Conservation (phyloP, 805 yeast species). For the Saturnispora mendoncae region DNA sequence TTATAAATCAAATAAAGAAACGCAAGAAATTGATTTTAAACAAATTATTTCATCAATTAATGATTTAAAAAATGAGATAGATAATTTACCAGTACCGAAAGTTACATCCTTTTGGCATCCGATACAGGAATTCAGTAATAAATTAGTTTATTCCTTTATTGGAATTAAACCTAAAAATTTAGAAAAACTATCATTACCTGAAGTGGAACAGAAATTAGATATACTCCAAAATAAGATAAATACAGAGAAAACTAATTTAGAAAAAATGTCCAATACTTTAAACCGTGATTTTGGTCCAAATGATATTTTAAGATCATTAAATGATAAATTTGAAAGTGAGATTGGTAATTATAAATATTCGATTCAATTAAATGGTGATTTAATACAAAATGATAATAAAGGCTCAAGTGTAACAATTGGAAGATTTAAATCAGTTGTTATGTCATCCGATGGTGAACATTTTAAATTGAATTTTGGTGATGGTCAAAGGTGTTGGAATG, state of each 20-base stretch:
- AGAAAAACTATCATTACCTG: background rate
- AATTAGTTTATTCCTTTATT: constrained; percentile 18
- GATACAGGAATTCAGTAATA: background rate
- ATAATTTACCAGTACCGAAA: background rate
- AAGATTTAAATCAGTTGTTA: constrained; percentile 18
- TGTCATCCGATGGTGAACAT: constrained; percentile 12
- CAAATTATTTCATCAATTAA: background rate
- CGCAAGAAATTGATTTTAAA: background rate
- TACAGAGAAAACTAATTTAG: constrained; percentile 15
- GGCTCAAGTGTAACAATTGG: constrained; percentile 49
- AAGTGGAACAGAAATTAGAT: constrained; percentile 7
- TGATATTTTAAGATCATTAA: constrained; percentile 53
- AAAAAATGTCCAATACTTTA: constrained; percentile 11
- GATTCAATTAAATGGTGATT: constrained; percentile 46
- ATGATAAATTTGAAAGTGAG: constrained; percentile 35
- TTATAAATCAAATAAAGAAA: constrained; percentile 21
- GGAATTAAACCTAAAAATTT: constrained; percentile 14
- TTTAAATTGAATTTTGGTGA: constrained; percentile 31
- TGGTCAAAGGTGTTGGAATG: constrained; percentile 92
- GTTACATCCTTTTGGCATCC: background rate
- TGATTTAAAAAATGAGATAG: background rate
- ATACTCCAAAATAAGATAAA: constrained; percentile 26
- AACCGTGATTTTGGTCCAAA: constrained; percentile 44
- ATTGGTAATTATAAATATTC: constrained; percentile 67
- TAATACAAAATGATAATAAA: constrained; percentile 44